Conservation (phyloP, 2,329 filamentous ascomycete genomes). For the Ophiostoma perfectum region DNA sequence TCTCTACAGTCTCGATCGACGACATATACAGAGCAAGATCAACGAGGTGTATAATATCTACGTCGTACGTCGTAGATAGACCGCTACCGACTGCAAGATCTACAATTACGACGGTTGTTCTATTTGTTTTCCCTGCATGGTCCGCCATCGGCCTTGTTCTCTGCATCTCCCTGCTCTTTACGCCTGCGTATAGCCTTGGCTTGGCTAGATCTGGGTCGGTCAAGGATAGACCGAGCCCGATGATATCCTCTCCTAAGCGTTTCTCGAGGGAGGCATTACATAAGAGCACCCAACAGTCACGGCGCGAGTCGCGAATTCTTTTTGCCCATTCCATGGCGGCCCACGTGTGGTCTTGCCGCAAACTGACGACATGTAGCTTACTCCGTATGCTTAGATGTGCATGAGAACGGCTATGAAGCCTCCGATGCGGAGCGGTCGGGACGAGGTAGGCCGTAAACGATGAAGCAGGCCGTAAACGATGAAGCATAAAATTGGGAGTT, state of each 20-base stretch:
- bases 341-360: no score
- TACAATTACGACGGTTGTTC: background rate
- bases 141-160: background rate
- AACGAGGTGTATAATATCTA: background rate
- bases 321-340: background rate
- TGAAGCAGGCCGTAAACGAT: no score
- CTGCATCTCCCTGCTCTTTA: no score
- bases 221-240: background rate
- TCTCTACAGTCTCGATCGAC: no score
- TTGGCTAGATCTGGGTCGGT: background rate
- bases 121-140: background rate
- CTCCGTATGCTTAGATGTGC: no score
- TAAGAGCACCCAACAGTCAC: background rate
- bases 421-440: no score
- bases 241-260: slow-evolving; percentile 9
- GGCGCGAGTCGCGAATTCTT: slow-evolving; percentile 4
- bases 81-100: no score
- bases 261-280: slow-evolving; percentile 3
- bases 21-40: background rate
- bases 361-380: no score
- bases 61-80: no score
- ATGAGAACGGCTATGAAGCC: no score
- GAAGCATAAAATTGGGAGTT: no score
- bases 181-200: background rate
- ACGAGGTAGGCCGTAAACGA: no score